Base-by-base conservation (phyloP, 345 rosid genomes). In the Physaria fendleri region DNA sequence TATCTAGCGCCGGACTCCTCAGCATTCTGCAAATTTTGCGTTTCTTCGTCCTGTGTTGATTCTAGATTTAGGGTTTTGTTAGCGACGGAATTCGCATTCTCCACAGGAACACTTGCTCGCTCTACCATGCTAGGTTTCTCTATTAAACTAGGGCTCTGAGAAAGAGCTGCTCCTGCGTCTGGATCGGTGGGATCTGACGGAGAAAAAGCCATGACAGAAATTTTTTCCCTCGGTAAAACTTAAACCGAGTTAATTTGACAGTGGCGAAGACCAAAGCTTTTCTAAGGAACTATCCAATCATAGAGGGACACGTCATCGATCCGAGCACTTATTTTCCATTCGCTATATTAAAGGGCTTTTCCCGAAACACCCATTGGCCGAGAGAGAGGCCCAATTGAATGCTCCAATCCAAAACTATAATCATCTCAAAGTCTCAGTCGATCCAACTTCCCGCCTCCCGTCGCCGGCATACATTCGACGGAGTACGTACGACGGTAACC, bases 161-260 rank as follows among this genome's bases (percentile, higher is more conserved):
- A 8, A 12, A 22, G 28, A 28, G 43, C 13, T 2, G 43, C 13
- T 3, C 32, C 65, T 24, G 37, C 33, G 59, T 50, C 60, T 59
- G 55, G 21, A 3, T 50, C 72, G 11, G 53, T 41, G n/a, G 59
- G 65, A 67, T 67, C 60, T 33, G 66, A 51, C 66, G 66, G 62
- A 3, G 72, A 59, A 59, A 55, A 68, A 59, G 61, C 66, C 72
- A 68, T 68, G 5, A 18, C 55, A 59, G 61, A 0, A n/a, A n/a
- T n/a, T 42, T 34, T 23, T 16, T 23, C 25, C 61, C 29, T 53
- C 61, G 40, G 66, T 5, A 8, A 59, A 23, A 33, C 4, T 23
- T 16, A 5, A 33, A 59, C 11, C 5, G 59, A 49, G 59, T 40
- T 38, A 47, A 34, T 58, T 41, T 8, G 43, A 48, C 37, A 58